Conservation (phyloP, 2,329 filamentous ascomycete genomes). For the Botrytis fragariae region DNA sequence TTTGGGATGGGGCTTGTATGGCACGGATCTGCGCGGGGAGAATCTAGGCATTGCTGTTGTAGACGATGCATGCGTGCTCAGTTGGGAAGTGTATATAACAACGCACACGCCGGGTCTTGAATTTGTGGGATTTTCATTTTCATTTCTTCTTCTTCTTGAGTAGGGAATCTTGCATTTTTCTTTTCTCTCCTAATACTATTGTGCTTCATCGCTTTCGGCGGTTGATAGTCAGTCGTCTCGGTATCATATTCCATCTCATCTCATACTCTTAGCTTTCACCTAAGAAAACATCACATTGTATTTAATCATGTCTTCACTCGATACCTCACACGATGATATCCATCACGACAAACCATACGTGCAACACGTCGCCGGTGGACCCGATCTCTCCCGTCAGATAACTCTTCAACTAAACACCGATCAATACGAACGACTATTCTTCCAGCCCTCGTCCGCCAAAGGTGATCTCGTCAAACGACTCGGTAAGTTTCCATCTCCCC, state of each 20-base stretch:
- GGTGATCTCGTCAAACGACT: slow-evolving; percentile 25
- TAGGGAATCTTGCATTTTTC: neutral
- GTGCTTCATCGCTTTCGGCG: too few species aligned
- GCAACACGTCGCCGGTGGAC: neutral
- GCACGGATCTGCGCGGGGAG: neutral
- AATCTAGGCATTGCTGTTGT: neutral
- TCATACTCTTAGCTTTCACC: neutral
- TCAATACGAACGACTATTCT: slow-evolving; percentile 27
- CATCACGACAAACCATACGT: slow-evolving; percentile 6
- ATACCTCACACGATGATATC: neutral
- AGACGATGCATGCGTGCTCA: neutral
- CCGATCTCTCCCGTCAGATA: slow-evolving; percentile 6
- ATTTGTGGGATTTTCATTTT: neutral
- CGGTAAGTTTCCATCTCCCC: slow-evolving; percentile 13
- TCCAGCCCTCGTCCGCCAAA: slow-evolving; percentile 23
- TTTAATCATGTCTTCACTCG: neutral
- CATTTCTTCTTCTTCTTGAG: neutral
- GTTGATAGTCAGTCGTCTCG: neutral
- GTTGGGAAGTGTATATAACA: neutral
- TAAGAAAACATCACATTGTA: neutral
- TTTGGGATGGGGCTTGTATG: neutral
- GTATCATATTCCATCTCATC: neutral
- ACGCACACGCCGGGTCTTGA: neutral
- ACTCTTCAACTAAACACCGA: slow-evolving; percentile 22
- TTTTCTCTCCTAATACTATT: neutral